Percentiles rank a stretch among this genome's conserved stretches.
phyloP scores from a whole-genome alignment of 176 grass and related monocot species.

The Oryza meyeriana region DNA sequence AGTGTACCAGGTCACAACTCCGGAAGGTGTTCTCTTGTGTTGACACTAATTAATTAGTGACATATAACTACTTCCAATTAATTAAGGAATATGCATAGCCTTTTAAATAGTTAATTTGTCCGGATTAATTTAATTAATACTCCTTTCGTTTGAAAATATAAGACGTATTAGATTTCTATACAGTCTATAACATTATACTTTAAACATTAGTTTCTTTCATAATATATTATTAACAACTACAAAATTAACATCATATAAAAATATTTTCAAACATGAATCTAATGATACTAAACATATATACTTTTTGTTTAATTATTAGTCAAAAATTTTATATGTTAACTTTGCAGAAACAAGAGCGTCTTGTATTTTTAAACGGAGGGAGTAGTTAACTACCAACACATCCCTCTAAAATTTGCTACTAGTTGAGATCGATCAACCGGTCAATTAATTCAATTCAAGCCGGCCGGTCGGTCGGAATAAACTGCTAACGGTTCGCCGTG shows the following conservation, averaged over 20 bases:
- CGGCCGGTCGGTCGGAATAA: background rate
- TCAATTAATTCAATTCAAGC: background rate
- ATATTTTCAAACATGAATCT: no score
- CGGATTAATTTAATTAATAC: background rate
- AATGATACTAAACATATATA: no score
- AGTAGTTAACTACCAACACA: background rate
- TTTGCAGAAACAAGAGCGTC: no score
- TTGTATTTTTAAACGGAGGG: no score
- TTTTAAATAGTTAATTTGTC: background rate
- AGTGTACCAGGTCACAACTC: background rate
- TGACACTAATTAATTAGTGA: background rate
- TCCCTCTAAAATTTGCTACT: background rate
- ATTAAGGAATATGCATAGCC: constrained; percentile 4
- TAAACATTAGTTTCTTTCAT: no score
- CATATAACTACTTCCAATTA: background rate
- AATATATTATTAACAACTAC: no score
- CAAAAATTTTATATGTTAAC: no score
- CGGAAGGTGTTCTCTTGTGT: background rate
- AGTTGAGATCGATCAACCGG: background rate
- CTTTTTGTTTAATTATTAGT: no score
- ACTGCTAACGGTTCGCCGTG: background rate
- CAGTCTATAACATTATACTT: no score
- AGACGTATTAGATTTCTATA: no score
- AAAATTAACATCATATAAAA: no score
- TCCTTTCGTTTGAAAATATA: no score